Percentiles rank a stretch among this genome's conserved stretches.
phyloP scores from a whole-genome alignment of 306 rosid genomes.

The Vicia villosa region DNA sequence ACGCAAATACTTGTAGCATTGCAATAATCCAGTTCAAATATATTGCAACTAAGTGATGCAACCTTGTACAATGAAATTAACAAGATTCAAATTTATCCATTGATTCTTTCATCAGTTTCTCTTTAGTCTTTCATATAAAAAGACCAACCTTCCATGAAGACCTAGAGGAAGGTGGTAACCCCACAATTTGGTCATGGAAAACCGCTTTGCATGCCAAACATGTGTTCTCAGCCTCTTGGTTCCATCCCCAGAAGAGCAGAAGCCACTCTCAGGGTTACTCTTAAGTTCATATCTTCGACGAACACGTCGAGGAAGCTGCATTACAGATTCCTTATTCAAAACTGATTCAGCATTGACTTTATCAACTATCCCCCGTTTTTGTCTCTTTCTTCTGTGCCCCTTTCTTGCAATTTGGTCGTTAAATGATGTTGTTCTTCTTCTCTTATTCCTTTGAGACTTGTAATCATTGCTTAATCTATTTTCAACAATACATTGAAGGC shows the following conservation, averaged over 20 bases:
- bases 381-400: constrained; percentile 48
- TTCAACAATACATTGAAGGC: constrained; percentile 58
- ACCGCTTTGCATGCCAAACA: constrained; percentile 93
- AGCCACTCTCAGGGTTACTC: constrained; percentile 61
- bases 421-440: constrained; percentile 76
- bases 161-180: constrained; percentile 79
- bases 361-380: constrained; percentile 31
- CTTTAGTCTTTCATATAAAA: too few relatives aligned
- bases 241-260: constrained; percentile 71
- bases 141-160: constrained; percentile 69
- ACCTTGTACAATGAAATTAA: constrained; percentile 7
- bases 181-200: constrained; percentile 83
- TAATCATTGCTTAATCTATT: constrained; percentile 52
- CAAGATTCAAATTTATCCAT: neutral
- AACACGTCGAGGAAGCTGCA: constrained; percentile 56
- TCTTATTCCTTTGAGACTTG: constrained; percentile 69
- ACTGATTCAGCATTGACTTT: constrained; percentile 3
- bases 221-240: constrained; percentile 90
- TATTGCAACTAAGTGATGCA: constrained; percentile 10
- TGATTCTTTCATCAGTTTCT: too few relatives aligned
- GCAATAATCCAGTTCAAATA: constrained; percentile 15
- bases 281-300: constrained; percentile 67
- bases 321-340: constrained; percentile 35
- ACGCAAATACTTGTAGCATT: neutral
- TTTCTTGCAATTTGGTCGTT: constrained; percentile 47